Conservation (phyloP, 2,329 filamentous ascomycete species). For the Fusarium tricinctum region DNA sequence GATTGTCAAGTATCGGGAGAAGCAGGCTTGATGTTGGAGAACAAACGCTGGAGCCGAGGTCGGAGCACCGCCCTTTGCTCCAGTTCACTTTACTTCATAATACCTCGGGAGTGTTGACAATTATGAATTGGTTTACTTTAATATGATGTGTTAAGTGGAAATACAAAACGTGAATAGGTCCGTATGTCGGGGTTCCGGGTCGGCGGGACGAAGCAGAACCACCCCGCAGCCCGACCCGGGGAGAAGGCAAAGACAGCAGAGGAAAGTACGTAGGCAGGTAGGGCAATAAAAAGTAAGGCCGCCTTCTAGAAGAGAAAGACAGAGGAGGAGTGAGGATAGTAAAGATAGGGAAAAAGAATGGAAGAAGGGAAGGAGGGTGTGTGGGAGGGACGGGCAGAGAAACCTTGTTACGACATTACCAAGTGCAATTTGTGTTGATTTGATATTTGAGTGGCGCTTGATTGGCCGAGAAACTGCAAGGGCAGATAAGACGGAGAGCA, state of each 20-base stretch:
- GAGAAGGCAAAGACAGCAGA: constrained; percentile 17
- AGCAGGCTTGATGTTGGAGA: constrained; percentile 12
- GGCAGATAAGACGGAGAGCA: constrained; percentile 44
- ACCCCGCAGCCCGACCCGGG: constrained; percentile 40
- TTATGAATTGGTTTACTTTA: constrained; percentile 43
- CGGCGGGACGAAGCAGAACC: constrained; percentile 40
- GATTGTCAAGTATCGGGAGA: constrained; percentile 20
- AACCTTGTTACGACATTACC: constrained; percentile 36
- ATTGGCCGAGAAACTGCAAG: constrained; percentile 35
- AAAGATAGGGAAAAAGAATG: constrained; percentile 29
- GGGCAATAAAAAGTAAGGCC: constrained; percentile 1
- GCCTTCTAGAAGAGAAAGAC: constrained; percentile 44
- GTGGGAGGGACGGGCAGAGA: constrained; percentile 10
- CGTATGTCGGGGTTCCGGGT: constrained; percentile 48
- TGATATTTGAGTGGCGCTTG: constrained; percentile 20
- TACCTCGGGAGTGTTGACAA: constrained; percentile 48
- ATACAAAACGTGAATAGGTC: constrained; percentile 33
- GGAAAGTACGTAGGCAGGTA: background rate
- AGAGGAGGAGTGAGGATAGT: constrained; percentile 32
- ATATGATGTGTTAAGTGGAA: background rate
- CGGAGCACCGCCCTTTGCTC: constrained; percentile 13
- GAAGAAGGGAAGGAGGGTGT: constrained; percentile 25
- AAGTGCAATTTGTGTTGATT: constrained; percentile 47
- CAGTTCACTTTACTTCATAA: background rate
- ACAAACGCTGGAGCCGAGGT: constrained; percentile 21